phyloP scores from a whole-genome alignment of 768 basidiomycete genomes.

The Auricularia sp. region DNA sequence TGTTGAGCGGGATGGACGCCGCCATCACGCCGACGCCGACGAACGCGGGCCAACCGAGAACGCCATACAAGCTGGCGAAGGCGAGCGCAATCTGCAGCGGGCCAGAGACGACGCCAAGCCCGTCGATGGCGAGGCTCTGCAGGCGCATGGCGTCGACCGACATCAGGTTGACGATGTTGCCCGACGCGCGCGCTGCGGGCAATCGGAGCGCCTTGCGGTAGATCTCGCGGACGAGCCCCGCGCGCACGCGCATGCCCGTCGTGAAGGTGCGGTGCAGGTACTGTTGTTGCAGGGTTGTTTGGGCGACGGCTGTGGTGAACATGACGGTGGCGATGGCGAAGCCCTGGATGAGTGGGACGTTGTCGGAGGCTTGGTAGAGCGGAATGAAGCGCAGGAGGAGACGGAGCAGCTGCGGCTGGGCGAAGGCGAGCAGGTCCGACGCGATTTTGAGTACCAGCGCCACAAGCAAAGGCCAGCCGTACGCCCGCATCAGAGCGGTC shows the following conservation, averaged over 20 bases:
- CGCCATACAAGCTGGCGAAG: slow-evolving; percentile 78
- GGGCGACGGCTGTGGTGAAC: no score
- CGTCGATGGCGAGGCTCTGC: slow-evolving; percentile 74
- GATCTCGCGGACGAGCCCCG: slow-evolving; percentile 75
- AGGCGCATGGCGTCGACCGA: slow-evolving; percentile 73
- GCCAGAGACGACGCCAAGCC: slow-evolving; percentile 75
- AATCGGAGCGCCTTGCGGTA: slow-evolving; percentile 81
- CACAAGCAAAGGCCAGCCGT: no score
- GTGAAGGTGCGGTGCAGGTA: slow-evolving; percentile 39
- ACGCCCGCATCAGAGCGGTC: no score
- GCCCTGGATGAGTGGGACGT: no score
- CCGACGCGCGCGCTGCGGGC: slow-evolving; percentile 75
- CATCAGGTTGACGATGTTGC: slow-evolving; percentile 93
- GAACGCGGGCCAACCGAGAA: slow-evolving; percentile 90
- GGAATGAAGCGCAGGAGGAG: no score
- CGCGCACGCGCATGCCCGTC: slow-evolving; percentile 89
- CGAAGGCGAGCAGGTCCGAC: no score
- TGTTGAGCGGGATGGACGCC: slow-evolving; percentile 68
- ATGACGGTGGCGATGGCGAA: no score
- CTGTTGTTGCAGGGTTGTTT: slow-evolving; percentile 42
- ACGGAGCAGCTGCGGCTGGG: no score
- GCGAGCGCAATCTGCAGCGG: slow-evolving; percentile 84
- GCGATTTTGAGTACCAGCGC: no score
- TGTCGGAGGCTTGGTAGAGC: no score
- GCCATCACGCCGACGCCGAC: slow-evolving; percentile 85